phyloP scores from a whole-genome alignment of 495 filamentous ascomycete species.

The Penicillium silybi region DNA sequence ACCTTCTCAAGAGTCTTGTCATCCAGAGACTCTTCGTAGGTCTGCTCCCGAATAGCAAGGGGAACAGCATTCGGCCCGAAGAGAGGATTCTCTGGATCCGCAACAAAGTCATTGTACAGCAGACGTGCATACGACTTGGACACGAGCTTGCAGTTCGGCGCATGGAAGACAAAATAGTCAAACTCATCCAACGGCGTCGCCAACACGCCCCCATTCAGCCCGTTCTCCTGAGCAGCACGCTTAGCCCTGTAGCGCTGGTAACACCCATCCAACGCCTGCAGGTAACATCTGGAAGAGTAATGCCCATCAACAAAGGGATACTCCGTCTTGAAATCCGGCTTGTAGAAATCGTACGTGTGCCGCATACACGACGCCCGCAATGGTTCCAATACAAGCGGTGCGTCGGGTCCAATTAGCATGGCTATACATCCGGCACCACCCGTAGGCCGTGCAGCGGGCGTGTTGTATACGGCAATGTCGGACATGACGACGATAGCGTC shows the following conservation, averaged over 20 bases:
- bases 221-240: constrained; percentile 54
- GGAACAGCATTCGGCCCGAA: neutral
- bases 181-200: constrained; percentile 78
- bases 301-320: constrained; percentile 96
- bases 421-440: constrained; percentile 93
- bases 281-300: constrained; percentile 91
- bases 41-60: neutral
- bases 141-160: constrained; percentile 96
- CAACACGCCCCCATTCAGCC: constrained; percentile 49
- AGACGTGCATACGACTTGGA: constrained; percentile 90
- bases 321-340: constrained; percentile 94
- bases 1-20: constrained; percentile 1
- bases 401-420: constrained; percentile 87
- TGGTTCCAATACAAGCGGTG: constrained; percentile 82
- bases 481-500: constrained; percentile 89
- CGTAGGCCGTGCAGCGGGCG: constrained; percentile 89
- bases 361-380: constrained; percentile 86
- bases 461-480: constrained; percentile 96
- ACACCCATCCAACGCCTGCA: constrained; percentile 88
- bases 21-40: neutral
- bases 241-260: constrained; percentile 92
- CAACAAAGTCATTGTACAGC: constrained; percentile 91
- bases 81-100: constrained; percentile 9
- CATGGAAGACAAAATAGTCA: constrained; percentile 91
- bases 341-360: constrained; percentile 98